Evolutionary conservation across 1,284 basidiomycete genomes (phyloP).

Genomic region (Ceratobasidium sp.): DNA sequence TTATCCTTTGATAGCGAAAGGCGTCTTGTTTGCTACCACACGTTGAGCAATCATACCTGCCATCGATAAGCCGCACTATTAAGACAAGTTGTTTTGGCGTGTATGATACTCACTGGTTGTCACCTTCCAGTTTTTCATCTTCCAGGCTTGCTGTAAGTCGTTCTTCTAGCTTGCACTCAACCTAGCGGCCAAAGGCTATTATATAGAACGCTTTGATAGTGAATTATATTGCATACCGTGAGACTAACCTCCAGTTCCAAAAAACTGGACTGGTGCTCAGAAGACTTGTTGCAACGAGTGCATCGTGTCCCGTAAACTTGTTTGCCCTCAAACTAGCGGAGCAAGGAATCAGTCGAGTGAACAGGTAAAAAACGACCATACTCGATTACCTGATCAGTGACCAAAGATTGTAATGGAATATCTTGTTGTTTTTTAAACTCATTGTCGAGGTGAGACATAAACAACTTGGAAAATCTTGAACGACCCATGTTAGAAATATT

Average conservation of each 20-base stretch:
- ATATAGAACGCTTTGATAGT: not conserved
- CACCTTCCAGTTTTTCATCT: slow-evolving; percentile 77
- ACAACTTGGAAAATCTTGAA: slow-evolving; percentile 88
- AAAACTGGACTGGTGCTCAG: slow-evolving; percentile 74
- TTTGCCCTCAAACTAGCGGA: slow-evolving; percentile 80
- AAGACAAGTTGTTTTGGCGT: slow-evolving; percentile 7
- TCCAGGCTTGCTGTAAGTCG: slow-evolving; percentile 69
- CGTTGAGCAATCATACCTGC: slow-evolving; percentile 78
- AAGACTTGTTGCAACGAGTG: slow-evolving; percentile 70
- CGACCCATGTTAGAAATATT: slow-evolving; percentile 14
- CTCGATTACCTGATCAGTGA: slow-evolving; percentile 71
- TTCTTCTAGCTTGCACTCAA: slow-evolving; percentile 75
- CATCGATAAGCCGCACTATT: not conserved
- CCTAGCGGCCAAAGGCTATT: slow-evolving; percentile 58
- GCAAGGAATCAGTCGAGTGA: not conserved
- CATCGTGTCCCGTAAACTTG: slow-evolving; percentile 84
- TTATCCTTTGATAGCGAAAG: slow-evolving; percentile 74
- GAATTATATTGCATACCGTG: slow-evolving; percentile 59
- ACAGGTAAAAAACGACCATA: slow-evolving; percentile 9
- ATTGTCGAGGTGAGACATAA: slow-evolving; percentile 84
- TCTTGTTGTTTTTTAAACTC: slow-evolving; percentile 83
- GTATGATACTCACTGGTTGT: slow-evolving; percentile 70
- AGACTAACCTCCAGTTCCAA: slow-evolving; percentile 88
- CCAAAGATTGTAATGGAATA: slow-evolving; percentile 68
- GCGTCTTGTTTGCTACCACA: slow-evolving; percentile 81